phyloP scores from a whole-genome alignment of 1,284 basidiomycete genomes.

The Leccinum huronense region DNA sequence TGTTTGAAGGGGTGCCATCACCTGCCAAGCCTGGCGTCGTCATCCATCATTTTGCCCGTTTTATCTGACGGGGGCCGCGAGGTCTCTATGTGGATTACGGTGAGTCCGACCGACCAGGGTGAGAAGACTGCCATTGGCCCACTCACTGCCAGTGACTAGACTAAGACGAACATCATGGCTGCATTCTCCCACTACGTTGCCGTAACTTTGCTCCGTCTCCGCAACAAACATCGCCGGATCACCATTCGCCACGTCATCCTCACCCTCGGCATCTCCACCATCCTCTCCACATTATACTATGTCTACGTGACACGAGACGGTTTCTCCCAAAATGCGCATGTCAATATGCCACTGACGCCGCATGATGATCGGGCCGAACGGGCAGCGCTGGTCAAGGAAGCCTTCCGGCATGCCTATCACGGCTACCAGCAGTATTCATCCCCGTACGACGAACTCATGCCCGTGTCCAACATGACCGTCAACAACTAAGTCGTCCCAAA shows the following conservation, averaged over 20 bases:
- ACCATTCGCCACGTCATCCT: constrained; percentile 33
- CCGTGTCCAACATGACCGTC: constrained; percentile 43
- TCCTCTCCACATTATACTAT: constrained; percentile 25
- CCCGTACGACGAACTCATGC: constrained; percentile 59
- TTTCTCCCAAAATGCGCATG: constrained; percentile 7
- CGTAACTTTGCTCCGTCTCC: constrained; percentile 8
- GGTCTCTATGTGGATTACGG: background rate
- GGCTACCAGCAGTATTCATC: constrained; percentile 58
- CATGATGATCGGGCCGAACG: constrained; percentile 47
- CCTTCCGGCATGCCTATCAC: constrained; percentile 61
- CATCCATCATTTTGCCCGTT: no score
- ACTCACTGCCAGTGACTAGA: background rate
- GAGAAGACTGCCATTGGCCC: background rate
- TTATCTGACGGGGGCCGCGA: no score
- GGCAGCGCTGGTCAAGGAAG: constrained; percentile 56
- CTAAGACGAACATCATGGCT: background rate
- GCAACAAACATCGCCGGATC: constrained; percentile 25
- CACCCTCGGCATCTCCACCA: constrained; percentile 23
- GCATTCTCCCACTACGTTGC: background rate
- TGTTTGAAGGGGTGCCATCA: no score
- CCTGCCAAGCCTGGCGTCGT: no score
- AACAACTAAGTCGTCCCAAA: constrained; percentile 48
- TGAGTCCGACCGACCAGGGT: background rate
- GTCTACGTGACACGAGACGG: constrained; percentile 12
- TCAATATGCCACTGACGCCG: constrained; percentile 24